Base-by-base conservation (phyloP, 768 basidiomycete genomes). In the Lactarius sanguifluus region DNA sequence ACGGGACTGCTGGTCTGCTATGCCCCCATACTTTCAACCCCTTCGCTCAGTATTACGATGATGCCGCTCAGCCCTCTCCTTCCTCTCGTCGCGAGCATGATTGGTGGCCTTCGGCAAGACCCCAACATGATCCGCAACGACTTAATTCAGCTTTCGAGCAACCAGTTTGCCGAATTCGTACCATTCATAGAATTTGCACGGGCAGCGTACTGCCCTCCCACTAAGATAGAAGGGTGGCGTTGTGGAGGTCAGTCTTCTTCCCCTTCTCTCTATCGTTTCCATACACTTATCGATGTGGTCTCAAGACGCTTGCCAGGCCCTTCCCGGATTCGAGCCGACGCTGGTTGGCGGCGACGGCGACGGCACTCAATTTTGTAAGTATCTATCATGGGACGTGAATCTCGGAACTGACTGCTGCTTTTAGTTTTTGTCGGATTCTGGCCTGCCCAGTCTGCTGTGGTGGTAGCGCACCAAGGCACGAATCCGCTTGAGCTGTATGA, bases 131-230 rank as follows among this genome's bases (percentile, higher is more conserved):
- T 23, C 28, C 4, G 25, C 13, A 38, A 18, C 15, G 10, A 36
- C 15, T 73, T 77, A 57, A 75, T 69, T 18, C 47, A 65, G 36
- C 63, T 79, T 47, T 62, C 81, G 0, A 18, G 76, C 0, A 55
- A 71, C 0, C 75, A 80, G 62, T 72, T 84, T 57, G 59, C 77
- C 7, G 75, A 69, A 28, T 77, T 83, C 41, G 74, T 78, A 0
- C 82, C 83, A 12, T 85, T 77, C 64, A 79, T 81, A 0, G 77
- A 83, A 71, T 82, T 86, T 73, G 83, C 85, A 40, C 77, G 82
- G 25, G 85, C 85, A 5, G 81, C 84, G 16, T 86, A 86, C 72
- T 86, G 85, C 69, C 45, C 76, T 2, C 75, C 80, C 0, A 72
- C 69, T 64, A 75, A 72, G 57, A 68, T 82, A 15, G 69, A 73